These are phyloP conservation scores for Syzygium jambos DNA, from an alignment of 345 rosid genomes.

Conservation along the genomic window DNA sequence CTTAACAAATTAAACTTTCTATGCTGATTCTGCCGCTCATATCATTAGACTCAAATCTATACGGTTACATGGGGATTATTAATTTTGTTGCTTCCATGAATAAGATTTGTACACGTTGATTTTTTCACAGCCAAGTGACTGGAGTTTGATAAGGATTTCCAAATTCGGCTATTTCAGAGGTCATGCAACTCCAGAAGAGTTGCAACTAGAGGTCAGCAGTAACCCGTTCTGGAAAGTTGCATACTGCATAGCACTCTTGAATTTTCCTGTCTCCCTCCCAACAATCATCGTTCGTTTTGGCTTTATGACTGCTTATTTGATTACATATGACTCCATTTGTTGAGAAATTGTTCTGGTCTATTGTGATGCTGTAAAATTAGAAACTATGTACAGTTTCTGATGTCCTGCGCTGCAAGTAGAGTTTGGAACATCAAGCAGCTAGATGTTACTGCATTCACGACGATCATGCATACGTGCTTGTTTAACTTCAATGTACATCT, in stretches of 20 bases:
- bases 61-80: background rate
- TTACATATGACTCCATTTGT: background rate
- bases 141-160: slow-evolving; percentile 48
- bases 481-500: background rate
- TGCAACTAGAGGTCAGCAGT: slow-evolving; percentile 36
- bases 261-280: background rate
- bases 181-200: slow-evolving; percentile 30
- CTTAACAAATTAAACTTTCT: background rate
- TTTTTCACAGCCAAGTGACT: slow-evolving; percentile 13
- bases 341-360: background rate
- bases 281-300: background rate
- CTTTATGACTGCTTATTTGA: background rate
- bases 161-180: slow-evolving; percentile 41
- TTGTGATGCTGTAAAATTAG: background rate
- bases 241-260: background rate
- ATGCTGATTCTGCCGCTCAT: background rate
- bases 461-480: background rate
- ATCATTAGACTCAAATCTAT: background rate
- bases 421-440: background rate
- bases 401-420: background rate
- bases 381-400: background rate
- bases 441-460: background rate
- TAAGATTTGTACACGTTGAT: background rate
- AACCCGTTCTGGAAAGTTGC: too few relatives aligned
- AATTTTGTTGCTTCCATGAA: background rate